Base-by-base conservation (phyloP, 164 flowering plant species). In the Chimonanthus salicifolius region DNA sequence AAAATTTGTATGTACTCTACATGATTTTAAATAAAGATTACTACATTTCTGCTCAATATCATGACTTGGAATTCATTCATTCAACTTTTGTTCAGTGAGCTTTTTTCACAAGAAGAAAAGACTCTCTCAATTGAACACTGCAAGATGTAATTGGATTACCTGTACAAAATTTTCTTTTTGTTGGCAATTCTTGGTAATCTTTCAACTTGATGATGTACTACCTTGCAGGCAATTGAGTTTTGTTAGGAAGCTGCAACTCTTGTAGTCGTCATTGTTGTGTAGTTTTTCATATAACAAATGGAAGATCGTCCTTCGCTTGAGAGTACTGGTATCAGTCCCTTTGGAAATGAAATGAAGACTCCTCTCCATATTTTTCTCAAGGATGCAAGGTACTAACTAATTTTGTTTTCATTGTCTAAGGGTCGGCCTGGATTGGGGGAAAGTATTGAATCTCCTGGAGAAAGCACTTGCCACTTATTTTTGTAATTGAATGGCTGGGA, bases 321-420 rank as follows among this genome's bases (percentile, higher is more conserved):
- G 43, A 82, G 80, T 77, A 76, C 64, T 73, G 76, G 71, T 69
- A 5, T 71, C 47, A 63, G 62, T 69, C 50, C 75, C 16, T 16
- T 79, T 2, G 48, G 13, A 47, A 48, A 48, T 3, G 77, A 49
- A 73, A 78, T 47, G 69, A 81, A 75, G 76, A 73, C 51, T 13
- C 83, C 85, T 1, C 50, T 81, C 7, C 69, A 46, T 46, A 77
- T 83, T 75, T 82, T 85, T 74, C 80, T 83, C 72, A 84, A 76
- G 70, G 78, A 86, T 83, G 77, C 75, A 71, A 87, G 88, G 90
- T 86, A 80, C 15, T 4, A 11, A 58, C 70, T 70, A 54, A 43
- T n/a, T 65, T 3, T 62, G 44, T 33, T 43, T 9, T 49, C 51
- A 49, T 49, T 54, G 11, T 54, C 16, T n/a, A 54, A 10, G 15